Base-by-base conservation (phyloP, 176 grass and related monocot genomes). In the Oropetium thomaeum region DNA sequence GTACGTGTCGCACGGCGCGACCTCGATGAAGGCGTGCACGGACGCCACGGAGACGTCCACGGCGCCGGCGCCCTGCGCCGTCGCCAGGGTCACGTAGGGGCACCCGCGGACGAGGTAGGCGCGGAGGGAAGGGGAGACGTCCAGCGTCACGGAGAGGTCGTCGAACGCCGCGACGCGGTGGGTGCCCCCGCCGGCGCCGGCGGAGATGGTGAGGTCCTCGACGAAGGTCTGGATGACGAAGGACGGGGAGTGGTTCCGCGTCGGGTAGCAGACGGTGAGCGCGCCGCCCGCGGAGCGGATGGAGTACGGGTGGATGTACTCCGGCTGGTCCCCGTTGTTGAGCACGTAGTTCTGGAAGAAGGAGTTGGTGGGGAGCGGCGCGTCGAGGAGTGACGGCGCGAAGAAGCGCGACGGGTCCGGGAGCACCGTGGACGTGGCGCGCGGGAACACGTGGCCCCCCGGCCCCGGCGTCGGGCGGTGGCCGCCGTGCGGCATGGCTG, bases 261-360 rank as follows among this genome's bases (percentile, higher is more conserved):
- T 16, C 6, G 96, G 96, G 74, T 89, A 95, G 75, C 80, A 99
- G 14, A 99, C 7, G 70, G 89, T 76, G 37, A 99, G 84, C 0
- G 76, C 93, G 9, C 58, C 71, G 10, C 58, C 71, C 13, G 84
- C 66, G 68, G 89, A 87, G 9, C 74, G 68, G 71, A 95, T 48
- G 17, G 93, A 90, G 87, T 99, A 99, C 1, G 96, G 96, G 57
- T 99, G 91, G 86, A 99, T 75, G 79, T 99, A 99, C 82, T 99
- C 96, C 11, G 91, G 89, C 77, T 99, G 96, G 71, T 93, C 91
- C 39, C 96, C 96, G 78, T 95, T 86, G 19, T 99, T 99, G 69
- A 99, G 96, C 70, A 41, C 67, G 59, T 73, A 92, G 89, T 99
- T 99, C 74, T 99, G 96, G 87, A 99, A 99, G 84, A 95, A 99